These are phyloP conservation scores for Amanita jacksonii DNA, from an alignment of 768 basidiomycete genomes.

Conservation along the genomic window DNA sequence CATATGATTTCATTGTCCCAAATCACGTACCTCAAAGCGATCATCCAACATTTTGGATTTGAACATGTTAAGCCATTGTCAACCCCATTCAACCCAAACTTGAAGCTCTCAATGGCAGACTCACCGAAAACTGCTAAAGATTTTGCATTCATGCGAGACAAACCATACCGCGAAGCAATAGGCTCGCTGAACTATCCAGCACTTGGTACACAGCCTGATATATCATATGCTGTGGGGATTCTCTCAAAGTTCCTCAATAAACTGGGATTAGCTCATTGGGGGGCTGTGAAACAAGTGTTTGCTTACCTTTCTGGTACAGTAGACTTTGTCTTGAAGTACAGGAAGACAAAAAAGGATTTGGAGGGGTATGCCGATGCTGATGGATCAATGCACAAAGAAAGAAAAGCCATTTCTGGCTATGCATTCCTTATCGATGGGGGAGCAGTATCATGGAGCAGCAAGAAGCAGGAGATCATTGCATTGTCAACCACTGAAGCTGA, in stretches of 20 bases:
- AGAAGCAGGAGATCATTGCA: slow-evolving; percentile 5
- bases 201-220: slow-evolving; percentile 20
- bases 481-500: slow-evolving; percentile 3
- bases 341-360: slow-evolving; percentile 10
- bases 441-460: slow-evolving; percentile 11
- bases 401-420: slow-evolving; percentile 22
- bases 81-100: slow-evolving; percentile 11
- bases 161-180: slow-evolving; percentile 18
- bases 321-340: neutral
- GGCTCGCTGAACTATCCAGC: slow-evolving; percentile 21
- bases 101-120: slow-evolving; percentile 5
- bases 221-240: slow-evolving; percentile 19
- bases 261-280: slow-evolving; percentile 19
- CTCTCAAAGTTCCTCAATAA: slow-evolving; percentile 15
- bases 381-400: slow-evolving; percentile 15
- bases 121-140: slow-evolving; percentile 8
- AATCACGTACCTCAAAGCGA: slow-evolving; percentile 17
- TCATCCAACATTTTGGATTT: slow-evolving; percentile 10
- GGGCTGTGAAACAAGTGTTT: slow-evolving; percentile 19
- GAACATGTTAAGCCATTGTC: slow-evolving; percentile 14
- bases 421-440: slow-evolving; percentile 20
- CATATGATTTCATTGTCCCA: slow-evolving; percentile 23
- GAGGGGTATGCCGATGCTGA: slow-evolving; percentile 16
- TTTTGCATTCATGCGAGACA: slow-evolving; percentile 10
- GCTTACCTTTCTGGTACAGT: slow-evolving; percentile 12